A percentile compares a stretch with the other conserved stretches of the same genome.
These are phyloP conservation scores for Sphenostylis stenocarpa DNA, from an alignment of 306 rosid species.

Conservation along the genomic window DNA sequence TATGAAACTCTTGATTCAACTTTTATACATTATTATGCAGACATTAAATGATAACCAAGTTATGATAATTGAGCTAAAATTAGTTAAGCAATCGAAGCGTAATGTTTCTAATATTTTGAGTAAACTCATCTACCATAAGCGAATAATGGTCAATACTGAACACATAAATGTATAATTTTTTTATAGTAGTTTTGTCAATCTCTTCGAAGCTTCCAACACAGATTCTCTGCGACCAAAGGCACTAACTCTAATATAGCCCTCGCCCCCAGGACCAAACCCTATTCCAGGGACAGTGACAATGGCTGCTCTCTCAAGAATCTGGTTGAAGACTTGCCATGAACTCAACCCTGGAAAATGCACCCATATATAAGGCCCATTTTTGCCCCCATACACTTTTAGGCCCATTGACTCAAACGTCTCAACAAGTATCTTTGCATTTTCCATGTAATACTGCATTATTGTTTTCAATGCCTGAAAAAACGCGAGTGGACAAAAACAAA, in stretches of 20 bases:
- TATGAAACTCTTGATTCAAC: too few species aligned
- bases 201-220: conserved; percentile 57
- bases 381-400: conserved; percentile 59
- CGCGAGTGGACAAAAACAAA: too few species aligned
- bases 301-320: conserved; percentile 53
- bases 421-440: conserved; percentile 52
- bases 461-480: conserved; percentile 45
- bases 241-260: conserved; percentile 57
- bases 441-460: conserved; percentile 49
- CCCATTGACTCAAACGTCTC: conserved; percentile 57
- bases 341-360: conserved; percentile 62
- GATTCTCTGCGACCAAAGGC: conserved; percentile 54
- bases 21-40: too few species aligned
- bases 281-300: conserved; percentile 68
- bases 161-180: neutral
- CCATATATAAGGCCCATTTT: conserved; percentile 68
- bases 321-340: conserved; percentile 64
- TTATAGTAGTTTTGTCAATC: conserved; percentile 34
- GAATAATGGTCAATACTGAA: neutral
- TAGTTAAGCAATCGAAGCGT: neutral
- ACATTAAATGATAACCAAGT: neutral
- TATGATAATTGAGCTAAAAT: neutral
- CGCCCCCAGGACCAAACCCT: conserved; percentile 81
- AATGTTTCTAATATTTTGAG: too few species aligned
- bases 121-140: neutral